phyloP scores from a whole-genome alignment of 345 rosid genomes.

The Rhodamnia rubescens region DNA sequence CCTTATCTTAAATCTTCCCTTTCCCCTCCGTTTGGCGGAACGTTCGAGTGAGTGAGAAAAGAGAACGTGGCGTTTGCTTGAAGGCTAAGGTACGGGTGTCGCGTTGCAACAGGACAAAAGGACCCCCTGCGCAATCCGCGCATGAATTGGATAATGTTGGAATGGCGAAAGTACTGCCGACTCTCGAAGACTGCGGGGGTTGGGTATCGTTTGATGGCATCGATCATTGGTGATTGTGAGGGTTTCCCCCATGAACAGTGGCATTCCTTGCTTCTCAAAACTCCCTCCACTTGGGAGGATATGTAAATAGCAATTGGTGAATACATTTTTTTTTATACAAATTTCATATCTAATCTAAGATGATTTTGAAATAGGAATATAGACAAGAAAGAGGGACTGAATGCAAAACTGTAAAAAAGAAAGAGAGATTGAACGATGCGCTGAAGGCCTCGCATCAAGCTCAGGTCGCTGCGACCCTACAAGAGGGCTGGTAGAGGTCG shows the following conservation, averaged over 20 bases:
- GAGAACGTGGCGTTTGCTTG: not conserved
- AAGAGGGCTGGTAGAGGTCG: too few relatives aligned
- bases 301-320: not conserved
- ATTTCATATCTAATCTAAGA: not conserved
- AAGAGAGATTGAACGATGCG: not conserved
- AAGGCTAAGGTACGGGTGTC: not conserved
- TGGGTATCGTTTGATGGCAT: not conserved
- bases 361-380: not conserved
- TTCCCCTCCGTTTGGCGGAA: not conserved
- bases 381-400: not conserved
- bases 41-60: not conserved
- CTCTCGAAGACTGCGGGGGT: not conserved
- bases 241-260: not conserved
- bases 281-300: not conserved
- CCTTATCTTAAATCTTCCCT: not conserved
- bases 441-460: fast-evolving
- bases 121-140: not conserved
- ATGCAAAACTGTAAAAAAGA: too few relatives aligned
- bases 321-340: not conserved
- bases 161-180: not conserved
- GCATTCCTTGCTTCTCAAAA: not conserved
- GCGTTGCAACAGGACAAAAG: not conserved
- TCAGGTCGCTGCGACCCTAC: too few relatives aligned
- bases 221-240: not conserved
- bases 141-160: not conserved